These are phyloP conservation scores for Zasmidium angulare DNA, from an alignment of 2,329 filamentous ascomycete species.

Conservation along the genomic window DNA sequence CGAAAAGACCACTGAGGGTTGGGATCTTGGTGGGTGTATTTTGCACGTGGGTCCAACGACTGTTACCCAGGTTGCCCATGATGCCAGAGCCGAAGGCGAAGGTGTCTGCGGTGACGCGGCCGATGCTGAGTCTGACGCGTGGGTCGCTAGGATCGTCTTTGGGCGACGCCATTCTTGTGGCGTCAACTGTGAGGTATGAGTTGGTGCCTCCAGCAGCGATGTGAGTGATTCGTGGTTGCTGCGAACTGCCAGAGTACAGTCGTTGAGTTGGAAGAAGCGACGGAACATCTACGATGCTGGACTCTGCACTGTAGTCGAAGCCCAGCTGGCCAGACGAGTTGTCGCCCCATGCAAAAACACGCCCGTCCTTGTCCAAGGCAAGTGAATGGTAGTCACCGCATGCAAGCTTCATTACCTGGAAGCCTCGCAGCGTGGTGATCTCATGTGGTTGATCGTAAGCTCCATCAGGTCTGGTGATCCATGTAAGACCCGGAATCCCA, in stretches of 20 bases:
- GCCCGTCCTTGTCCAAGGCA: conserved; percentile 71
- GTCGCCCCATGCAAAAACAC: conserved; percentile 84
- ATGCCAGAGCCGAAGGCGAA: conserved; percentile 89
- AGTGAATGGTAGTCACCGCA: conserved; percentile 85
- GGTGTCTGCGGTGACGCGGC: conserved; percentile 68
- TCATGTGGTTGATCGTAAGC: conserved; percentile 82
- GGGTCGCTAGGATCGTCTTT: conserved; percentile 25
- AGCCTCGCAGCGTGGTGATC: conserved; percentile 68
- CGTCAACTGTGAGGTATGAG: conserved; percentile 84
- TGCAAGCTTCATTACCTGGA: conserved; percentile 72
- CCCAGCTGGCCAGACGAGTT: conserved; percentile 90
- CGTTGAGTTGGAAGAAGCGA: conserved; percentile 67
- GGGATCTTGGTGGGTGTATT: conserved; percentile 76
- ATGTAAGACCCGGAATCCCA: conserved; percentile 79
- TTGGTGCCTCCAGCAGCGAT: conserved; percentile 85
- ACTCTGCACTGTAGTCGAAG: conserved; percentile 66
- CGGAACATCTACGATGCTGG: conserved; percentile 66
- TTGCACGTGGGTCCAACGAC: conserved; percentile 86
- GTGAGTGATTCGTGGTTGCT: conserved; percentile 66
- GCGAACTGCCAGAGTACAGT: conserved; percentile 68
- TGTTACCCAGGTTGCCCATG: conserved; percentile 77
- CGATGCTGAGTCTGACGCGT: conserved; percentile 45
- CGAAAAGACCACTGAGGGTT: conserved; percentile 75
- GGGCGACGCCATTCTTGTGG: conserved; percentile 57
- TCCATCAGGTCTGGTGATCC: conserved; percentile 72